Conservation (phyloP, 2,329 filamentous ascomycete genomes). For the Cercospora berteroae region DNA sequence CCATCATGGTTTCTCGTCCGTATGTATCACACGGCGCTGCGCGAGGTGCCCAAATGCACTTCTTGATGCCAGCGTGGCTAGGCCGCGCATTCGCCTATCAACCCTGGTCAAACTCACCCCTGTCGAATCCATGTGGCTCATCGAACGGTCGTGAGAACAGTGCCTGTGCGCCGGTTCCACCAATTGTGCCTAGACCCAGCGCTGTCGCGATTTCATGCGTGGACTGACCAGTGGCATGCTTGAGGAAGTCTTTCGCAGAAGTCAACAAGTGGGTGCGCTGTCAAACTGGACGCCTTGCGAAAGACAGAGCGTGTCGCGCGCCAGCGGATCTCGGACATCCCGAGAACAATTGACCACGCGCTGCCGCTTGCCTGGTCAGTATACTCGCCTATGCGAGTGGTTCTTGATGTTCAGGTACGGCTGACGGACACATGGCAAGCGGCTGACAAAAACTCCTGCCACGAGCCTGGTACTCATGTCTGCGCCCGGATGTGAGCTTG, state of each 20-base stretch:
- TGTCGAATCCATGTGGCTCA: neutral
- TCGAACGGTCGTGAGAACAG: neutral
- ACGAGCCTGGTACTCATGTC: neutral
- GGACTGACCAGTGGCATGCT: neutral
- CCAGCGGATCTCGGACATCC: neutral
- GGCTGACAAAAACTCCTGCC: neutral
- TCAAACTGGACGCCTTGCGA: neutral
- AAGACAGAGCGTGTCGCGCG: neutral
- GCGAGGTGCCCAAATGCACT: neutral
- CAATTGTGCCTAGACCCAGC: neutral
- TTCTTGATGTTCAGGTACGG: slow-evolving; percentile 1
- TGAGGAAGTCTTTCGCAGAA: neutral
- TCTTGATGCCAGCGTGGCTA: neutral
- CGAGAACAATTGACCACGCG: neutral
- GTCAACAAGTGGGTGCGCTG: neutral
- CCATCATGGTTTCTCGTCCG: neutral
- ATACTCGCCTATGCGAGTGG: neutral
- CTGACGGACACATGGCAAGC: neutral
- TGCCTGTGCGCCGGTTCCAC: neutral
- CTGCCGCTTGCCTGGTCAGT: neutral
- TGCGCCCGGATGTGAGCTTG: neutral
- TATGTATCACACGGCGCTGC: neutral
- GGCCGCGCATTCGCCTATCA: neutral
- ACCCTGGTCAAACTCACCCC: neutral
- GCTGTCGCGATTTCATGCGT: neutral